phyloP scores from a whole-genome alignment of 1,284 basidiomycete genomes.

The Rugosomyces carneus region DNA sequence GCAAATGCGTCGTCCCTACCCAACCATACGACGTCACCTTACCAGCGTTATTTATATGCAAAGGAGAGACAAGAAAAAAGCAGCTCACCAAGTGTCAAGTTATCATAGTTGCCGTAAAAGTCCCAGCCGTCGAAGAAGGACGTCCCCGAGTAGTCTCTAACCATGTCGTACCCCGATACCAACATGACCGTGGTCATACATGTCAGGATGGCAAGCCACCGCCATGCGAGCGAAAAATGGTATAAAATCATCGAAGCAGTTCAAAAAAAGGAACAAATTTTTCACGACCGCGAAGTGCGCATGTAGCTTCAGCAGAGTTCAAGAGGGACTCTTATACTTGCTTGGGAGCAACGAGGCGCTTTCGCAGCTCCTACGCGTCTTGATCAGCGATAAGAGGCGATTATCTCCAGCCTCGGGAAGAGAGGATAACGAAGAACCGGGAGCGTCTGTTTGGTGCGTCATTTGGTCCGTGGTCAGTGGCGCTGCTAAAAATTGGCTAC shows the following conservation, averaged over 20 bases:
- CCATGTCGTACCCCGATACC: constrained; percentile 1
- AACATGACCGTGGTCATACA: too few species aligned
- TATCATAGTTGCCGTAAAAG: constrained; percentile 50
- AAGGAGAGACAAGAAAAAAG: background rate
- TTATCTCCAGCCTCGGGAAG: background rate
- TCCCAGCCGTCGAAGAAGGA: constrained; percentile 49
- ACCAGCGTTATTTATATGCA: background rate
- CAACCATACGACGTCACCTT: constrained; percentile 49
- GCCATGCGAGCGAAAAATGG: background rate
- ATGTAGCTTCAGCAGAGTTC: background rate
- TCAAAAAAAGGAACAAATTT: background rate
- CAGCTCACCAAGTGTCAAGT: constrained; percentile 40
- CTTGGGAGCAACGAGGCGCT: constrained; percentile 1
- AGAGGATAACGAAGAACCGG: background rate
- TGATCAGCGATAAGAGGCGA: background rate
- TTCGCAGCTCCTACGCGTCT: background rate
- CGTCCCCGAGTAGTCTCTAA: constrained; percentile 13
- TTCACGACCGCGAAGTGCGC: background rate
- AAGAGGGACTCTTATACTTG: too few species aligned
- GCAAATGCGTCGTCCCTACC: constrained; percentile 37
- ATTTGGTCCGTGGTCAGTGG: background rate
- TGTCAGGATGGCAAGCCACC: background rate
- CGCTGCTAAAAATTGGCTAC: background rate
- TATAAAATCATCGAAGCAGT: background rate
- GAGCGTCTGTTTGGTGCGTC: background rate